phyloP scores from a whole-genome alignment of 2,329 filamentous ascomycete genomes.

The Ophiostoma perfectum region DNA sequence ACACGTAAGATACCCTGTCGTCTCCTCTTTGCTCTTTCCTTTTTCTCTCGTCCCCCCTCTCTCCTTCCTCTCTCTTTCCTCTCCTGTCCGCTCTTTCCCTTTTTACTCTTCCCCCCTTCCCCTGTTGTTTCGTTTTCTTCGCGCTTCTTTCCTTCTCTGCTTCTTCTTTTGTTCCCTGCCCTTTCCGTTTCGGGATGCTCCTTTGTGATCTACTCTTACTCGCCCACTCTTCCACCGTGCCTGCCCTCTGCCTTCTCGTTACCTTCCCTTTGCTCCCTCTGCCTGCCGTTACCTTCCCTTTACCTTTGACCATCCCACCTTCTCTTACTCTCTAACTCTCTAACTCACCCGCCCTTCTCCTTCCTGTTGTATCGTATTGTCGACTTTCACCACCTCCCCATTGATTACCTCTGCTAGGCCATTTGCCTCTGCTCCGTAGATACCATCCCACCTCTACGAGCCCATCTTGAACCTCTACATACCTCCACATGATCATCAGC shows the following conservation, averaged over 20 bases:
- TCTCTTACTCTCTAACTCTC: too few species aligned
- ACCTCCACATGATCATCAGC: too few species aligned
- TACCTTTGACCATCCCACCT: too few species aligned
- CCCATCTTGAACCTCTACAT: too few species aligned
- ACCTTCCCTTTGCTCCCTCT: not conserved
- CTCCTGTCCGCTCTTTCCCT: not conserved
- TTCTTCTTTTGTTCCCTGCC: not conserved
- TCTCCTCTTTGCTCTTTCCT: not conserved
- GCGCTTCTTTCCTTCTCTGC: not conserved
- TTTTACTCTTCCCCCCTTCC: not conserved
- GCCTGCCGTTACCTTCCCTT: too few species aligned
- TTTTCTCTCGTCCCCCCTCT: not conserved
- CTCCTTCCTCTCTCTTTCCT: not conserved
- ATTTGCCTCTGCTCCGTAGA: too few species aligned
- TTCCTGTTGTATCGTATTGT: too few species aligned
- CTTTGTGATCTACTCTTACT: not conserved
- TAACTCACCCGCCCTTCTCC: too few species aligned
- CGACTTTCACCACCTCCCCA: too few species aligned
- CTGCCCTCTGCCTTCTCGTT: not conserved
- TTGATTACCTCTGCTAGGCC: too few species aligned
- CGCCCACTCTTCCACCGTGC: not conserved
- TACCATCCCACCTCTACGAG: too few species aligned
- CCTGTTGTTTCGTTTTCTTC: slow-evolving; percentile 4
- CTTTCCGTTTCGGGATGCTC: slow-evolving; percentile 10
- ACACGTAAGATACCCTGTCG: not conserved